Percentiles rank a stretch among this genome's conserved stretches.
phyloP scores from a whole-genome alignment of 352 stramenopile genomes.

The Phytophthora gonapodyides region DNA sequence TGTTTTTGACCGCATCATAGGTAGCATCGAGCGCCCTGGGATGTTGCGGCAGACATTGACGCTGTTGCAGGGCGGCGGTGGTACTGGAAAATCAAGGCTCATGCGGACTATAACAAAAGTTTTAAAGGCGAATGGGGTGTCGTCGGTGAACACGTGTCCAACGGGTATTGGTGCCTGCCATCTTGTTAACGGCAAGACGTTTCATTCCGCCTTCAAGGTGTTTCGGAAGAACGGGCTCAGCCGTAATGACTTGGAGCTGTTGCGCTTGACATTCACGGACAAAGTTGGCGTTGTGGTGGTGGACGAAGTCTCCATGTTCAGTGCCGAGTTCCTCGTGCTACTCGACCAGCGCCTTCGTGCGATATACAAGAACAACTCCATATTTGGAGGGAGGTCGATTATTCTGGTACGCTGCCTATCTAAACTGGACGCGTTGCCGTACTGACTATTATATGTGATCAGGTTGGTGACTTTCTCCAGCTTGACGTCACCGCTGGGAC shows the following conservation, averaged over 20 bases:
- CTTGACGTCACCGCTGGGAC: slow-evolving; percentile 8
- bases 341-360: slow-evolving; percentile 19
- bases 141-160: slow-evolving; percentile 7
- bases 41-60: slow-evolving; percentile 3
- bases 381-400: slow-evolving; percentile 26
- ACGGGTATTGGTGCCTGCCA: slow-evolving; percentile 20
- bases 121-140: background rate
- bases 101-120: background rate
- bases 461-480: slow-evolving; percentile 27
- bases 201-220: slow-evolving; percentile 15
- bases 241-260: slow-evolving; percentile 10
- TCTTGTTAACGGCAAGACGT: slow-evolving; percentile 1
- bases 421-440: no score
- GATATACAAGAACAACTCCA: slow-evolving; percentile 10
- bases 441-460: no score
- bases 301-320: slow-evolving; percentile 32
- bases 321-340: slow-evolving; percentile 12
- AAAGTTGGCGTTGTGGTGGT: slow-evolving; percentile 18
- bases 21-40: background rate
- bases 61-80: slow-evolving; percentile 17
- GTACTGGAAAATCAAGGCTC: slow-evolving; percentile 13
- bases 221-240: background rate
- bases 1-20: slow-evolving; percentile 8
- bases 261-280: slow-evolving; percentile 24
- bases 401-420: no score